Evolutionary conservation across 164 flowering plant species (phyloP).

Genomic region (Vitis rotundifolia): DNA sequence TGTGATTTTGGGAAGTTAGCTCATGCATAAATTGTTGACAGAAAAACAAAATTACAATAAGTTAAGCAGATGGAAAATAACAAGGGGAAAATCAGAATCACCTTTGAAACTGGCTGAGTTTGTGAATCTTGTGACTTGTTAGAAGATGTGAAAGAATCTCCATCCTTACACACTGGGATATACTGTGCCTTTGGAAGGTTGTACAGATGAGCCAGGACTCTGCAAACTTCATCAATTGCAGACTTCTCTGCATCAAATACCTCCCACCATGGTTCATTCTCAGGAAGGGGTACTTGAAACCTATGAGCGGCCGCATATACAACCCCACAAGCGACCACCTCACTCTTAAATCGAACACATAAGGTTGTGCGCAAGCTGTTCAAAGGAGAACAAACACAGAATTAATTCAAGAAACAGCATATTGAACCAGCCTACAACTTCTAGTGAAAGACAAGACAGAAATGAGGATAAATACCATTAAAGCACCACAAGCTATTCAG

Average conservation of each 20-base stretch:
- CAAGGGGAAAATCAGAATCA: conserved; percentile 12
- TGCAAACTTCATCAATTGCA: conserved; percentile 93
- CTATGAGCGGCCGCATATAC: conserved; percentile 97
- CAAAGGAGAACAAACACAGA: neutral
- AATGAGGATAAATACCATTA: neutral
- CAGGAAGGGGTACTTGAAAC: conserved; percentile 88
- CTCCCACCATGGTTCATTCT: conserved; percentile 99
- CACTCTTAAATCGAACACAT: conserved; percentile 93
- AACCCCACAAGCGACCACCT: conserved; percentile 97
- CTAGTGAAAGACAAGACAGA: neutral
- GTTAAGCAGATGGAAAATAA: neutral
- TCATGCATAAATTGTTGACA: neutral
- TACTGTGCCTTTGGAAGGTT: conserved; percentile 85
- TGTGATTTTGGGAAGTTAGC: too few species aligned
- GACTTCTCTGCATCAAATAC: conserved; percentile 90
- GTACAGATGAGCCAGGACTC: conserved; percentile 80
- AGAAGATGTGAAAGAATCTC: conserved; percentile 58
- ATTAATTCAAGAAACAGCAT: neutral
- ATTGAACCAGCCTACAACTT: neutral
- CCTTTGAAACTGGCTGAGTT: conserved; percentile 55
- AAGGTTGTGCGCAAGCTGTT: conserved; percentile 86
- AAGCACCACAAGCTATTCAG: neutral
- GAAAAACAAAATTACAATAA: neutral
- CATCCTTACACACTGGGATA: conserved; percentile 83
- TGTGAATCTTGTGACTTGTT: conserved; percentile 56